These are phyloP conservation scores for Clarireedia paspali DNA, from an alignment of 2,329 filamentous ascomycete genomes.

Conservation along the genomic window DNA sequence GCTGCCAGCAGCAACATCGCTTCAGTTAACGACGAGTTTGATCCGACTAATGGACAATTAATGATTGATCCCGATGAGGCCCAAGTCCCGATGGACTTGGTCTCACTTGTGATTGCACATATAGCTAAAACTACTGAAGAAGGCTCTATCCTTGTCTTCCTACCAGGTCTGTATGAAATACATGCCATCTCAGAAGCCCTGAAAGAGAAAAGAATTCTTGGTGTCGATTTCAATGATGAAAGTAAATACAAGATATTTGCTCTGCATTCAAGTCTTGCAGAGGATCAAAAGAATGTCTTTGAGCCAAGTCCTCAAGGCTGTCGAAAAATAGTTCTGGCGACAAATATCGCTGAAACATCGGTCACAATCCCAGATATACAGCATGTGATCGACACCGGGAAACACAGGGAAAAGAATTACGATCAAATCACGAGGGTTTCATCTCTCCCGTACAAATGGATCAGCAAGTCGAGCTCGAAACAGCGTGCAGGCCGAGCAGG, in stretches of 20 bases:
- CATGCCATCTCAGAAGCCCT: conserved; percentile 65
- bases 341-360: conserved; percentile 94
- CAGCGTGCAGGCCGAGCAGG: conserved; percentile 89
- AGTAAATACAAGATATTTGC: conserved; percentile 78
- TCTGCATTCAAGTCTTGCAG: conserved; percentile 81
- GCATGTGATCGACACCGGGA: conserved; percentile 86
- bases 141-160: conserved; percentile 85
- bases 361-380: conserved; percentile 96
- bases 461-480: conserved; percentile 83
- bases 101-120: conserved; percentile 81
- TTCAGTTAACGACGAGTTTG: background rate
- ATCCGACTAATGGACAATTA: background rate
- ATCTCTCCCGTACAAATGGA: conserved; percentile 85
- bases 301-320: conserved; percentile 62
- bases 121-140: conserved; percentile 68
- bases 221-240: conserved; percentile 50
- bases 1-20: no score
- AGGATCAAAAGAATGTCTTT: conserved; percentile 82
- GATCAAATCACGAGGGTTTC: conserved; percentile 85
- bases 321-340: conserved; percentile 86
- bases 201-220: conserved; percentile 61
- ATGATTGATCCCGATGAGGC: conserved; percentile 46
- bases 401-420: conserved; percentile 89
- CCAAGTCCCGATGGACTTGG: conserved; percentile 56
- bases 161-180: conserved; percentile 87